phyloP scores from a whole-genome alignment of 768 basidiomycete genomes.

The Lentinula raphanica region DNA sequence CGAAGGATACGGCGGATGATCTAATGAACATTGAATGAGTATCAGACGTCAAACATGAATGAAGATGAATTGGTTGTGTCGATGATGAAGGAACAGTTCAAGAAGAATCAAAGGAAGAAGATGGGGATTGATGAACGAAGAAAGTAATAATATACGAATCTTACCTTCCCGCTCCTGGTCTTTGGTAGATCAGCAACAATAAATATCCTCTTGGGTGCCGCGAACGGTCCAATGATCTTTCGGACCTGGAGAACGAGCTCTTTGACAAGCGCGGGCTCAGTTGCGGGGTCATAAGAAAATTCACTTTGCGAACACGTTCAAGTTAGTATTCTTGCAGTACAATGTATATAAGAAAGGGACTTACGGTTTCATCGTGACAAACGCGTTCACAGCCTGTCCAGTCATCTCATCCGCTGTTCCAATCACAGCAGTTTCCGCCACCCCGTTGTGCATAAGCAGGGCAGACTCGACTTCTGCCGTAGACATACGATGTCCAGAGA shows the following conservation, averaged over 20 bases:
- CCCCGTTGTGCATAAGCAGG: conserved; percentile 89
- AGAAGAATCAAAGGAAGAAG: neutral
- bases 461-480: conserved; percentile 99
- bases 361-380: conserved; percentile 91
- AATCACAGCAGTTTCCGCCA: conserved; percentile 94
- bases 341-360: conserved; percentile 24
- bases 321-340: too few relatives aligned
- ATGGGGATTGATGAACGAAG: neutral
- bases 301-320: conserved; percentile 41
- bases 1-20: conserved; percentile 96
- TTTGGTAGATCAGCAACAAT: conserved; percentile 85
- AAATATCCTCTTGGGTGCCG: conserved; percentile 89
- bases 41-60: too few relatives aligned
- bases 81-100: too few relatives aligned
- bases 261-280: conserved; percentile 71
- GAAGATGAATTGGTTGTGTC: too few relatives aligned
- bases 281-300: conserved; percentile 65
- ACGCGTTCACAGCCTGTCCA: conserved; percentile 91
- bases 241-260: conserved; percentile 93
- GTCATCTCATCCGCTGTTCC: conserved; percentile 84
- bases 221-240: conserved; percentile 97
- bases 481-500: conserved; percentile 93
- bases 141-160: conserved; percentile 12
- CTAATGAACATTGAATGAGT: too few relatives aligned
- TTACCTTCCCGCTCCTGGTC: conserved; percentile 90